Evolutionary conservation across 169 alveolate species (phyloP).

Genomic region (Plasmodium knowlesi): DNA sequence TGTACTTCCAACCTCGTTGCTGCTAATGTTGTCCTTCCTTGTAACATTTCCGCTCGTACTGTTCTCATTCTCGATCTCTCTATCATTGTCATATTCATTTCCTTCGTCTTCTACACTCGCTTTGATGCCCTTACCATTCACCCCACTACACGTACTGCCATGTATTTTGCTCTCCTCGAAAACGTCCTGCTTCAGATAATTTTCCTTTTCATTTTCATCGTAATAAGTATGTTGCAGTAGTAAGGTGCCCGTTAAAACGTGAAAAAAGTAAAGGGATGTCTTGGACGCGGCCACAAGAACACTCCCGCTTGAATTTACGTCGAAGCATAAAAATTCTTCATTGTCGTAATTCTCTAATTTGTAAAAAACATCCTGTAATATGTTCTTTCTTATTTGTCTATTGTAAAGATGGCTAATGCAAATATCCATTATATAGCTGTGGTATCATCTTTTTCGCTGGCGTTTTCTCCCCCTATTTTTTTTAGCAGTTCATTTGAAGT

Average conservation of each 20-base stretch:
- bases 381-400: conserved; percentile 50
- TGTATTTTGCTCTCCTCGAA: background rate
- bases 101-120: background rate
- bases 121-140: background rate
- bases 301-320: conserved; percentile 58
- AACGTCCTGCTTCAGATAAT: background rate
- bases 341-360: conserved; percentile 48
- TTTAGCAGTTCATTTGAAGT: conserved; percentile 17
- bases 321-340: conserved; percentile 71
- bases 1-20: background rate
- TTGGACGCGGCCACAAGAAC: conserved; percentile 51
- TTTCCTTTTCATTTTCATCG: conserved; percentile 21
- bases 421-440: conserved; percentile 63
- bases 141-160: background rate
- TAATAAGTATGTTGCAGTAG: conserved; percentile 34
- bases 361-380: conserved; percentile 71
- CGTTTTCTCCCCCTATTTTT: background rate
- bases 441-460: conserved; percentile 27
- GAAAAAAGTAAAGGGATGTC: conserved; percentile 49
- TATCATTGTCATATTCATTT: background rate
- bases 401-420: conserved; percentile 69
- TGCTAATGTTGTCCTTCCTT: background rate
- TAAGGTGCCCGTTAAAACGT: conserved; percentile 58
- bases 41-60: background rate
- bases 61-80: background rate